phyloP scores from a whole-genome alignment of 1,139 yeast species.

The Hyphopichia burtonii region DNA sequence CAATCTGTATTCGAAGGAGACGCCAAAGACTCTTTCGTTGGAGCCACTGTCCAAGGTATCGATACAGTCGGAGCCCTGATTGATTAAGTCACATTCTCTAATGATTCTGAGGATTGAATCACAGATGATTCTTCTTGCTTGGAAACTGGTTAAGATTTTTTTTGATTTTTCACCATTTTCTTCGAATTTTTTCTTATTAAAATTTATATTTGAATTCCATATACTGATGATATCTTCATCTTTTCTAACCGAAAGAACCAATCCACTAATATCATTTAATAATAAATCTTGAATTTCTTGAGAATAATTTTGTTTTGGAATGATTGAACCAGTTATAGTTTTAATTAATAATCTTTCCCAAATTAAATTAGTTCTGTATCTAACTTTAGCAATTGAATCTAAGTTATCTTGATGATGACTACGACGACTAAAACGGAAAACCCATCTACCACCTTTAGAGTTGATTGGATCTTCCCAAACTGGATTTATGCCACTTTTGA shows the following conservation, averaged over 20 bases:
- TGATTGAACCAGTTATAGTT: slow-evolving; percentile 44
- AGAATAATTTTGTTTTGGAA: slow-evolving; percentile 29
- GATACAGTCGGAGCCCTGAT: slow-evolving; percentile 31
- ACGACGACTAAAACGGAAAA: slow-evolving; percentile 48
- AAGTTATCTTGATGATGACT: slow-evolving; percentile 3
- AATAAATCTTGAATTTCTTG: slow-evolving; percentile 36
- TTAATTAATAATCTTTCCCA: slow-evolving; percentile 54
- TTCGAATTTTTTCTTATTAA: slow-evolving; percentile 18
- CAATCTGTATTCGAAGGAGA: slow-evolving; percentile 46
- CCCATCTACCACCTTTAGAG: slow-evolving; percentile 67
- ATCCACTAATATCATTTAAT: slow-evolving; percentile 49
- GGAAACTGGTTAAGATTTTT: slow-evolving; percentile 41
- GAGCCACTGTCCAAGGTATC: slow-evolving; percentile 34
- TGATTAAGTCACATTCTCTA: slow-evolving; percentile 48
- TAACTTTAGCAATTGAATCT: slow-evolving; percentile 18
- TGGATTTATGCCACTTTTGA: slow-evolving; percentile 64
- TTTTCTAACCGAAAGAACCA: slow-evolving; percentile 50
- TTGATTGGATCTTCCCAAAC: slow-evolving; percentile 73
- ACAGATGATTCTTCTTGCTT: slow-evolving; percentile 49
- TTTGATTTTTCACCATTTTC: slow-evolving; percentile 16
- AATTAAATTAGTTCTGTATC: slow-evolving; percentile 42
- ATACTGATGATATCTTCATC: slow-evolving; percentile 52
- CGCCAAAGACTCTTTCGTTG: slow-evolving; percentile 43
- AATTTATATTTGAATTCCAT: slow-evolving; percentile 53
- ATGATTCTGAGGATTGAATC: slow-evolving; percentile 47